phyloP scores from a whole-genome alignment of 2,329 filamentous ascomycete species.

The Arthrocladium fulminans region DNA sequence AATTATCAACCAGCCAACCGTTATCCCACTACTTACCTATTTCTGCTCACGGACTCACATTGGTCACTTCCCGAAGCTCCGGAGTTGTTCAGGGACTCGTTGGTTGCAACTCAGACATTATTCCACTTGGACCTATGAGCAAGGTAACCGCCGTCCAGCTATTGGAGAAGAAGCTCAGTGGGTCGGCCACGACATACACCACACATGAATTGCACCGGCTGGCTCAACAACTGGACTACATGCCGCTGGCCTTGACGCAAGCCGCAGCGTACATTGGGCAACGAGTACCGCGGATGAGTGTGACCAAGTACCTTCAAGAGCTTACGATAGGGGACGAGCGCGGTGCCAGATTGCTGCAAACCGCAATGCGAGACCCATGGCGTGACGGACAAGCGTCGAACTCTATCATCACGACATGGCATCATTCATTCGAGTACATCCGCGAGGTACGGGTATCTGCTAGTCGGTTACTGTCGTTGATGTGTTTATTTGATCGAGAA shows the following conservation, averaged over 20 bases:
- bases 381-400: conserved; percentile 23
- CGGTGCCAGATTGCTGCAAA: conserved; percentile 20
- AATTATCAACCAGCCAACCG: background rate
- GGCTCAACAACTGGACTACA: conserved; percentile 26
- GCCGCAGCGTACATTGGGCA: conserved; percentile 24
- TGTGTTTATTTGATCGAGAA: conserved; percentile 25
- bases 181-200: background rate
- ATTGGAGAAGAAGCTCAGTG: conserved; percentile 20
- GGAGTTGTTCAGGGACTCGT: conserved; percentile 7
- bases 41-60: conserved; percentile 14
- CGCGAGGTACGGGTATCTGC: conserved; percentile 16
- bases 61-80: conserved; percentile 16
- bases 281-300: conserved; percentile 13
- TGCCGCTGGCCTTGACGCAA: conserved; percentile 26
- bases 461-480: conserved; percentile 23
- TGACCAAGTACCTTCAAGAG: conserved; percentile 17
- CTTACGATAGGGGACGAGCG: conserved; percentile 22
- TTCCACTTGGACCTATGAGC: conserved; percentile 12
- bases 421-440: conserved; percentile 28
- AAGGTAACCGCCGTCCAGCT: conserved; percentile 12
- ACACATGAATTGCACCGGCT: conserved; percentile 18
- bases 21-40: conserved; percentile 18
- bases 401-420: conserved; percentile 29
- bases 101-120: conserved; percentile 10
- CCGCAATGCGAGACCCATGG: conserved; percentile 18